Conservation (phyloP, 768 basidiomycete species). For the Sarcodon aspratus region DNA sequence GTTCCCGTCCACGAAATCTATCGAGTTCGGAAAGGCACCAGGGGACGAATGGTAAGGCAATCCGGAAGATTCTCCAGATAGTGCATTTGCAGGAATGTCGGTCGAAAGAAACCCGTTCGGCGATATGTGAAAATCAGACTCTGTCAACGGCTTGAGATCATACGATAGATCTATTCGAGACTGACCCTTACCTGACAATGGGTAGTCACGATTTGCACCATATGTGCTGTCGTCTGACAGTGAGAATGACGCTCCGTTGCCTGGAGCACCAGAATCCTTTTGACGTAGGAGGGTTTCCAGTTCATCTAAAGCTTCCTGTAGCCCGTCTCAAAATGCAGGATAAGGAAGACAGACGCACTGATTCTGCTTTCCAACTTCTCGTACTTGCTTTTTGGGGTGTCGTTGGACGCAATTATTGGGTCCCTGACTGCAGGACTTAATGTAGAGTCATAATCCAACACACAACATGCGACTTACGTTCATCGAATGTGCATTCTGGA, state of each 20-base stretch:
- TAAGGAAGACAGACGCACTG: slow-evolving; percentile 28
- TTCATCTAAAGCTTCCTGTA: slow-evolving; percentile 37
- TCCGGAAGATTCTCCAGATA: too few species aligned
- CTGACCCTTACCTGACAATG: too few species aligned
- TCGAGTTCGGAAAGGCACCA: too few species aligned
- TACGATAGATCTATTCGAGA: too few species aligned
- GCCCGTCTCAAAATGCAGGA: background rate
- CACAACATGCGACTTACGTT: slow-evolving; percentile 30
- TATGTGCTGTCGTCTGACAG: too few species aligned
- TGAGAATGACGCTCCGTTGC: too few species aligned
- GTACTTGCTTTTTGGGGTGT: slow-evolving; percentile 47
- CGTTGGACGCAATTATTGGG: slow-evolving; percentile 21
- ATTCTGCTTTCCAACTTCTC: slow-evolving; percentile 61
- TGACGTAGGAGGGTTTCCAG: slow-evolving; percentile 55
- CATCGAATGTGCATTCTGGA: slow-evolving; percentile 73
- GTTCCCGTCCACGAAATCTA: background rate
- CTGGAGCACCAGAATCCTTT: slow-evolving; percentile 23
- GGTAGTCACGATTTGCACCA: too few species aligned
- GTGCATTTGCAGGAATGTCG: too few species aligned
- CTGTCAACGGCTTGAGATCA: too few species aligned
- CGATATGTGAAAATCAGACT: too few species aligned
- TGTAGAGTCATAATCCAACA: background rate
- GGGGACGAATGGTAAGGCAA: too few species aligned
- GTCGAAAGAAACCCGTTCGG: too few species aligned
- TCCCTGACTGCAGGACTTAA: slow-evolving; percentile 27